A percentile compares a stretch with the other conserved stretches of the same genome.
These are phyloP conservation scores for Asterionellopsis glacialis DNA, from an alignment of 108 stramenopile genomes.

Conservation along the genomic window DNA sequence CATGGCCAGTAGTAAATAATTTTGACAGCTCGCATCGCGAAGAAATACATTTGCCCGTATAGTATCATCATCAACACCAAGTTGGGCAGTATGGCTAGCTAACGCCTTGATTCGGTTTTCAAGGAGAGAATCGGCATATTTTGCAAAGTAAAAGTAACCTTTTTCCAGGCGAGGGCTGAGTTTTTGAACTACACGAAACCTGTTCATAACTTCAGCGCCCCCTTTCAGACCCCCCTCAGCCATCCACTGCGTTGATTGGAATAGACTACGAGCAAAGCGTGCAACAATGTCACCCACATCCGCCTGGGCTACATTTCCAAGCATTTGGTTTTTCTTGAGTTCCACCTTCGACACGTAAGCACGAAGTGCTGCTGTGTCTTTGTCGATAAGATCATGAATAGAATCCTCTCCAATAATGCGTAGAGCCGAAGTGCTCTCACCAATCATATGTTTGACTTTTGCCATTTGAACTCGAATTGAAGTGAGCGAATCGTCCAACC, in stretches of 20 bases:
- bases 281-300: slow-evolving; percentile 9
- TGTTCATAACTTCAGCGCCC: slow-evolving; percentile 54
- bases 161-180: slow-evolving; percentile 79
- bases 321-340: not conserved
- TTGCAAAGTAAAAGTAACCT: slow-evolving; percentile 82
- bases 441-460: slow-evolving; percentile 66
- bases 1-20: slow-evolving; percentile 64
- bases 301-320: slow-evolving; percentile 9
- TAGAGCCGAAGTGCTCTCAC: slow-evolving; percentile 56
- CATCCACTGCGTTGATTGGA: slow-evolving; percentile 79
- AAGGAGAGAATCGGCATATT: slow-evolving; percentile 64
- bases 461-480: slow-evolving; percentile 66
- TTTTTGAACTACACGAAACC: slow-evolving; percentile 57
- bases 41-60: slow-evolving; percentile 29
- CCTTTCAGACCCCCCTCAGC: slow-evolving; percentile 67
- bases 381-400: slow-evolving; percentile 6
- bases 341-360: slow-evolving; percentile 8
- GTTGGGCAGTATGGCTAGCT: slow-evolving; percentile 14
- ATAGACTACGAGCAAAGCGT: slow-evolving; percentile 44
- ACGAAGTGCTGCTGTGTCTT: slow-evolving; percentile 11
- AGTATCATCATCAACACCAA: slow-evolving; percentile 38
- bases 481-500: slow-evolving; percentile 8
- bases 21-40: slow-evolving; percentile 53
- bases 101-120: slow-evolving; percentile 45
- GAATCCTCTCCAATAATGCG: slow-evolving; percentile 55